Conservation (phyloP, 2,329 filamentous ascomycete genomes). For the Fusarium sp. region DNA sequence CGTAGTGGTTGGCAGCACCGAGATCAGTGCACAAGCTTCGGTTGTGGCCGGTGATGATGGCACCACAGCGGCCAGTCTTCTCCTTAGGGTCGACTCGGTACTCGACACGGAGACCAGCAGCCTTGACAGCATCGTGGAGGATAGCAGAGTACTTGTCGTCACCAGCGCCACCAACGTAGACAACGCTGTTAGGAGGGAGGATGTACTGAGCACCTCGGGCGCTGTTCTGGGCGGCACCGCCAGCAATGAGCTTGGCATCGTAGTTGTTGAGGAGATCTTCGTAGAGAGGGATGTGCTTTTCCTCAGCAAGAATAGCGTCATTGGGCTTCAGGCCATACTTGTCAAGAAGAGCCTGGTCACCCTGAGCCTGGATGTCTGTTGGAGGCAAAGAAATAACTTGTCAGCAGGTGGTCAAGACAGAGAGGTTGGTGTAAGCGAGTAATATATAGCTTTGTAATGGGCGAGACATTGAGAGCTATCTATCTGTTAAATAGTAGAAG, state of each 20-base stretch:
- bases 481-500: conserved; percentile 4
- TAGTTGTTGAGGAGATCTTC: conserved; percentile 94
- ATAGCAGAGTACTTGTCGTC: conserved; percentile 96
- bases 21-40: conserved; percentile 95
- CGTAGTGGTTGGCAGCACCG: conserved; percentile 96
- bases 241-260: conserved; percentile 93
- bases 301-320: conserved; percentile 96
- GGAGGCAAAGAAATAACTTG: conserved; percentile 19
- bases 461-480: conserved; percentile 1
- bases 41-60: conserved; percentile 97
- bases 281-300: conserved; percentile 89
- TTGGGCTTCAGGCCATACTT: conserved; percentile 97
- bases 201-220: conserved; percentile 97
- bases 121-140: conserved; percentile 85
- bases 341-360: conserved; percentile 84
- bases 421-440: conserved; percentile 21
- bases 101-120: conserved; percentile 91
- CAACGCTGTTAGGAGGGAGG: conserved; percentile 87
- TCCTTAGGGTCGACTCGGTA: conserved; percentile 90
- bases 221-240: conserved; percentile 97
- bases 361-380: conserved; percentile 89
- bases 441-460: conserved; percentile 3
- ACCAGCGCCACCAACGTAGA: conserved; percentile 94
- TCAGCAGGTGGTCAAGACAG: conserved; percentile 35
- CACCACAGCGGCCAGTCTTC: conserved; percentile 93